Conservation (phyloP, 23 red algal species). For the Cyanidiococcus yangmingshanensis region DNA sequence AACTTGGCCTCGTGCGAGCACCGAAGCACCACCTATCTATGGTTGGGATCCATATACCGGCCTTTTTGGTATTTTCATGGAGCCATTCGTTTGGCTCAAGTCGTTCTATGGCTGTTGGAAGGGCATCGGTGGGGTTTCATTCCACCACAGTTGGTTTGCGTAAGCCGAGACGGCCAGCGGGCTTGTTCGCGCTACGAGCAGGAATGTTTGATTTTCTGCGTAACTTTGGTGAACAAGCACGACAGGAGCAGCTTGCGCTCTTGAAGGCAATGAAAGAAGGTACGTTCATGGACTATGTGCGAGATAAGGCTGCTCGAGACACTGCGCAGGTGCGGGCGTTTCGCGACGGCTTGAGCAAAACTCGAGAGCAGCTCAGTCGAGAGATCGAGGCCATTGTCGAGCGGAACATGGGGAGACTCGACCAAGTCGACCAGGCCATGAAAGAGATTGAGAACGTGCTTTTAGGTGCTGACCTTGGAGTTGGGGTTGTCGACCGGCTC, state of each 20-base stretch:
- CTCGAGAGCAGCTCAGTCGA: constrained; percentile 59
- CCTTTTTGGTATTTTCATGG: too few species aligned
- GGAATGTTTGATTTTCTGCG: constrained; percentile 1
- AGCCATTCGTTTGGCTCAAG: too few species aligned
- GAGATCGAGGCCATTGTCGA: constrained; percentile 46
- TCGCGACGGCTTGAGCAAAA: constrained; percentile 61
- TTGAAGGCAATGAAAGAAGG: background rate
- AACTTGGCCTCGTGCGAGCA: too few species aligned
- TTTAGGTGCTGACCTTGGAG: constrained; percentile 69
- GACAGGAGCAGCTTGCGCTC: background rate
- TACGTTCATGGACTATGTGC: constrained; percentile 43
- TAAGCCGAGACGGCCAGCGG: too few species aligned
- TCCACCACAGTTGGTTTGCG: too few species aligned
- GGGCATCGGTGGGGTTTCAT: too few species aligned
- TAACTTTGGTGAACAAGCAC: background rate
- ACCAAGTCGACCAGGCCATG: constrained; percentile 51
- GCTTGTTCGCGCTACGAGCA: too few species aligned
- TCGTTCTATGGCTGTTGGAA: too few species aligned
- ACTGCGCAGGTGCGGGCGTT: constrained; percentile 55
- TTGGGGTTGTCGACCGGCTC: constrained; percentile 62
- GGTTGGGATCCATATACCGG: too few species aligned
- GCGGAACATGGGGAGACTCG: constrained; percentile 28
- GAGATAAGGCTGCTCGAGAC: constrained; percentile 50
- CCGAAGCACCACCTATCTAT: too few species aligned
- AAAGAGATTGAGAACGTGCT: constrained; percentile 70